Base-by-base conservation (phyloP, 1,139 yeast genomes). In the Pichia sp. region DNA sequence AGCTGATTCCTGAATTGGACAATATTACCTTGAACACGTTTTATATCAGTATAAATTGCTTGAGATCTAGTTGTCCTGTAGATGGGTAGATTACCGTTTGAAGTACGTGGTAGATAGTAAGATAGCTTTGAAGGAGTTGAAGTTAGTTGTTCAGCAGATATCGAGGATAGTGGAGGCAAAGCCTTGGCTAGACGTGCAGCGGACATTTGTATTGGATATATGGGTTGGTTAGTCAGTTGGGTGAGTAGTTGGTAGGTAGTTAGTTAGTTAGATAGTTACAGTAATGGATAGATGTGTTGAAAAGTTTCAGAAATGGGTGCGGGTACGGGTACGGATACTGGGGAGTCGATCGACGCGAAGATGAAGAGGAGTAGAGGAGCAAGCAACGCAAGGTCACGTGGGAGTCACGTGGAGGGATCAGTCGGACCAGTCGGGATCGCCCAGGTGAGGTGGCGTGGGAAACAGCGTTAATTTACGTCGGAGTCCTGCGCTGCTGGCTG, bases 61-160 rank as follows among this genome's bases (percentile, higher is more conserved):
- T 79, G 73, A 42, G 74, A 62, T 48, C 66, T 69, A 43, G 69
- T 58, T 47, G 79, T 80, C 45, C 71, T 67, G 59, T 82, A 83
- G 1, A 83, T 79, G 23, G 91, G 91, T 62, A 84, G 67, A 55
- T 79, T 78, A 5, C 84, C 82, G 41, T 66, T 69, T 21, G 69
- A 63, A 10, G 84, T 69, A 59, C 80, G 77, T 32, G 66, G 61
- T 28, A 82, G 63, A 54, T 57, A 63, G 58, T 82, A 82, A 33
- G 51, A 46, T 5, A 44, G 42, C 22, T 35, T 43, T 34, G 43
- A 32, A 12, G 54, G 48, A 26, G 47, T 50, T 10, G 49, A 48
- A 21, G 48, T 45, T 14, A 59, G 46, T 28, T 59, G 54, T 6
- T 49, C 46, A 3, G 46, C 39, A 4, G 48, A 38, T 14, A 60